phyloP scores from a whole-genome alignment of 2,329 filamentous ascomycete species.

The Clonostachys rhizophaga region DNA sequence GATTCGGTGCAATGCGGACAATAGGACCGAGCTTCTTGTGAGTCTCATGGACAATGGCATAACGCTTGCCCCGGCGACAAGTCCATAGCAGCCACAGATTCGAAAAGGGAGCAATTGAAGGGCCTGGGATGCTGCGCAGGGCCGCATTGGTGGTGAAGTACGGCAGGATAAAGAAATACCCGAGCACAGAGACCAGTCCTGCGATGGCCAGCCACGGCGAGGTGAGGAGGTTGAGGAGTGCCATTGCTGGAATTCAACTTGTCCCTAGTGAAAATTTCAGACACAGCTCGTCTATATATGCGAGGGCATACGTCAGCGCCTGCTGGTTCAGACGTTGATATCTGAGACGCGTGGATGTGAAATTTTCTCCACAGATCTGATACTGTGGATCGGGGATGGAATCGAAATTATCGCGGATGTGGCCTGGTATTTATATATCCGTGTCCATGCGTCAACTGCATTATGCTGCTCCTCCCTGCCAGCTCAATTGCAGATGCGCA shows the following conservation, averaged over 20 bases:
- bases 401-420: no score
- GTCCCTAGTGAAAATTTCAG: no score
- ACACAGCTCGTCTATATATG: no score
- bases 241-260: not conserved
- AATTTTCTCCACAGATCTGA: no score
- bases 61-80: conserved; percentile 61
- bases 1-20: conserved; percentile 78
- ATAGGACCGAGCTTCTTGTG: conserved; percentile 77
- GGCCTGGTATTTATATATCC: no score
- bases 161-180: conserved; percentile 32
- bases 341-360: no score
- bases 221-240: not conserved
- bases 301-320: no score
- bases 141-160: conserved; percentile 50
- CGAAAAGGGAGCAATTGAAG: conserved; percentile 61
- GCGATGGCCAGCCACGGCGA: conserved; percentile 1
- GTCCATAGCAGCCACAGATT: conserved; percentile 76
- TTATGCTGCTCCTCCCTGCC: no score
- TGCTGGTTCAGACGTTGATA: no score
- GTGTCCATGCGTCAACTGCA: no score
- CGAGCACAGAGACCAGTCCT: not conserved
- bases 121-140: conserved; percentile 53
- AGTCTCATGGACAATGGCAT: conserved; percentile 59
- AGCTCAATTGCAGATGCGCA: no score
- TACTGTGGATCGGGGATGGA: no score